Percentiles rank a stretch among this genome's conserved stretches.
Evolutionary conservation across 2,329 filamentous ascomycete genomes (phyloP).

Genomic region (Daldinia sp.): DNA sequence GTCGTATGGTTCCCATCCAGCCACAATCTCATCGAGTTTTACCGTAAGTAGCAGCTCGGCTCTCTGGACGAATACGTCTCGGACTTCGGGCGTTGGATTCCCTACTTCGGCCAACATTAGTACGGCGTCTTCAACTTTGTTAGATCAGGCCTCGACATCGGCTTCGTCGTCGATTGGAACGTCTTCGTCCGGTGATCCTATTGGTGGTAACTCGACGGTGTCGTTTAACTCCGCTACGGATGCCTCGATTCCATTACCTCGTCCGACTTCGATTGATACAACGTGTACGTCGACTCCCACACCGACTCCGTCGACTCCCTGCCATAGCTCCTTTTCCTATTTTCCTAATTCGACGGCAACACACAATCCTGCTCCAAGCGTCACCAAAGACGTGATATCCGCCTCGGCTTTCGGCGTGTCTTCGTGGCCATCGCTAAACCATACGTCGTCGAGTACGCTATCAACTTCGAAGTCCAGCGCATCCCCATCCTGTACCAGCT

Average conservation of each 20-base stretch:
- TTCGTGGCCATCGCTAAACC: background rate
- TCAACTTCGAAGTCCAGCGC: conserved; percentile 6
- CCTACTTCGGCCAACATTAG: conserved; percentile 1
- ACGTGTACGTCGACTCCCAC: conserved; percentile 17
- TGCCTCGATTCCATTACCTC: background rate
- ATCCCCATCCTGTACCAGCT: conserved; percentile 12
- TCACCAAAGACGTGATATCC: background rate
- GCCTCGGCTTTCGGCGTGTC: background rate
- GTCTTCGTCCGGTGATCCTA: background rate
- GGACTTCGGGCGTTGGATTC: conserved; percentile 1
- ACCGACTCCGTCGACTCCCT: background rate
- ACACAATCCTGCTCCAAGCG: background rate
- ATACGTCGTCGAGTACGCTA: background rate
- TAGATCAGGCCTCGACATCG: background rate
- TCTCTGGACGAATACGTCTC: conserved; percentile 23
- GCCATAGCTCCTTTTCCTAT: conserved; percentile 7
- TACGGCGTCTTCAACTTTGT: background rate
- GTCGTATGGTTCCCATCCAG: conserved; percentile 4
- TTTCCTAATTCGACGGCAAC: conserved; percentile 22
- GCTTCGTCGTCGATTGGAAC: background rate
- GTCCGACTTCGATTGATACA: conserved; percentile 17
- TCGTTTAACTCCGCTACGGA: background rate
- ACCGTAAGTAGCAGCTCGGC: conserved; percentile 12
- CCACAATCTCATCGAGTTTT: background rate
- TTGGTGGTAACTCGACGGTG: conserved; percentile 1